A percentile compares a stretch with the other conserved stretches of the same genome.
Evolutionary conservation across 768 basidiomycete species (phyloP).

Genomic region (Lanmaoa rubissima): DNA sequence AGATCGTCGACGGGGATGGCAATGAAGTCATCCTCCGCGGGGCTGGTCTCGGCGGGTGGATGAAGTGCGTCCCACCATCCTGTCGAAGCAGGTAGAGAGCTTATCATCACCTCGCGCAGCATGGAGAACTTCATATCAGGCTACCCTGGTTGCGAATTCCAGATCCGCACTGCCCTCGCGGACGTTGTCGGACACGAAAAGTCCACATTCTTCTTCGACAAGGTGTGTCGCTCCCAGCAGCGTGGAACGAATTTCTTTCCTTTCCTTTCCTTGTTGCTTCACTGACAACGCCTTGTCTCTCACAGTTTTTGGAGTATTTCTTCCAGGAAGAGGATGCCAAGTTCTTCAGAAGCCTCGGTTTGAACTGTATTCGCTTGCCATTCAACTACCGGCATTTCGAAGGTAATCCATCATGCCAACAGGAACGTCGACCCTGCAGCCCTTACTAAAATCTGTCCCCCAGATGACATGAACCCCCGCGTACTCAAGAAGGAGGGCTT

Average conservation of each 20-base stretch:
- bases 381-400: slow-evolving; percentile 78
- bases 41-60: slow-evolving; percentile 82
- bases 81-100: slow-evolving; percentile 2
- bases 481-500: slow-evolving; percentile 73
- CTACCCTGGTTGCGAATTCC: slow-evolving; percentile 79
- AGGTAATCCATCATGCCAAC: slow-evolving; percentile 18
- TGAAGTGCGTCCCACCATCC: slow-evolving; percentile 58
- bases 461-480: slow-evolving; percentile 75
- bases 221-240: slow-evolving; percentile 40
- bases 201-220: slow-evolving; percentile 81
- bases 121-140: slow-evolving; percentile 81
- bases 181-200: slow-evolving; percentile 64
- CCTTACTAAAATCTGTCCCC: slow-evolving; percentile 7
- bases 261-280: neutral
- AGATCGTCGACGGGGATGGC: slow-evolving; percentile 55
- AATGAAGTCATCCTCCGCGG: slow-evolving; percentile 63
- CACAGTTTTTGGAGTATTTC: slow-evolving; percentile 79
- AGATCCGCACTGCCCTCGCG: slow-evolving; percentile 70
- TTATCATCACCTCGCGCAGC: slow-evolving; percentile 32
- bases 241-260: neutral
- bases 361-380: slow-evolving; percentile 77
- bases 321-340: slow-evolving; percentile 72
- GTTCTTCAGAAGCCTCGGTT: slow-evolving; percentile 74
- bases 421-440: neutral
- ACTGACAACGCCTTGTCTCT: neutral